Evolutionary conservation across 352 stramenopile genomes (phyloP), one percentile per base, ranked within the genome.

Genomic region (Pythium brassicae): DNA sequence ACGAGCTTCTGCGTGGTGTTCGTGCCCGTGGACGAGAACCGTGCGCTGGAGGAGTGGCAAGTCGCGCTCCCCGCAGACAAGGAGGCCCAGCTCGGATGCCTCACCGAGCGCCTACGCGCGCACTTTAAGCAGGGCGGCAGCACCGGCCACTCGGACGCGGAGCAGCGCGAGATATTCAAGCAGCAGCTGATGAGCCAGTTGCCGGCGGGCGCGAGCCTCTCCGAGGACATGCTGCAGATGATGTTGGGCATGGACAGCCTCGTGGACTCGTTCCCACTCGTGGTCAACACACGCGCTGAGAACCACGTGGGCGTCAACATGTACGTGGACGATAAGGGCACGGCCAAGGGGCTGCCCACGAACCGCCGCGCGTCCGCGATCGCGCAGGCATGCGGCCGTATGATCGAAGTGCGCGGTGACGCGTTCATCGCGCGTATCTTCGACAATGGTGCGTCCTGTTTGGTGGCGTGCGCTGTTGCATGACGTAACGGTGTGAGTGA

Each of bases 321-420:
- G 78, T 96, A 96, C 61, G 86, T 96, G 48, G 86, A 96, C 61
- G 86, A 96, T 67, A 96, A 93, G 60, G 86, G 86, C 53, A 93
- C 85, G 14, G 83, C 86, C 48, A 96, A 96, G 66, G 78, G 78
- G 1, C 61, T 95, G 19, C 66, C 83, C 11, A 81, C 78, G 32
- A 96, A 96, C 42, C 57, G 78, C 34, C 85, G 86, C 44, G 86
- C 86, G 9, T 92, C 78, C 17, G 78, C 83, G 17, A 91, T 96
- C 52, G 81, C 76, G 7, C 79, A 92, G 61, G 83, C 81, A 2
- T 94, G 85, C 55, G 83, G 85, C 25, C 86, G 85, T 54, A 79
- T 89, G 72, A 66, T 92, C 48, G 80, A 96, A 62, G 83, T 96
- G 47, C 83, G 84, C 48, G 84, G 86, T 20, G 86, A 96, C 55